phyloP scores from a whole-genome alignment of 2,329 filamentous ascomycete species.

The Fusarium newnesense region DNA sequence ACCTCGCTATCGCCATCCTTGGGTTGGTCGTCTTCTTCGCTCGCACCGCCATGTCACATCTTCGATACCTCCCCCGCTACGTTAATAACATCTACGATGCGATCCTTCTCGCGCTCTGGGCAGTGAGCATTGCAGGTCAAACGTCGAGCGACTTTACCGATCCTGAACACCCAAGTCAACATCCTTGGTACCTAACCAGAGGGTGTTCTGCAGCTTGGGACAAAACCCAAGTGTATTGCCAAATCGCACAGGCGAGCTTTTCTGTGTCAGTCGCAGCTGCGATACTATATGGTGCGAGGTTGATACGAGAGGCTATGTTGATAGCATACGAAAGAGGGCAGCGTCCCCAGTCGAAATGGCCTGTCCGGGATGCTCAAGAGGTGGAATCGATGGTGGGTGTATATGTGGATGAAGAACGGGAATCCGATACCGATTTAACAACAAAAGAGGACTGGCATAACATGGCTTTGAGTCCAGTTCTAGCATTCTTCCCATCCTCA shows the following conservation, averaged over 20 bases:
- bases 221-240: slow-evolving; percentile 27
- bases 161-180: slow-evolving; percentile 34
- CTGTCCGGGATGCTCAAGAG: neutral
- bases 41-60: slow-evolving; percentile 36
- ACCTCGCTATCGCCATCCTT: slow-evolving; percentile 46
- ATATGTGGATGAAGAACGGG: slow-evolving; percentile 15
- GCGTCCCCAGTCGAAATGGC: neutral
- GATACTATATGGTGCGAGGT: slow-evolving; percentile 28
- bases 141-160: slow-evolving; percentile 42
- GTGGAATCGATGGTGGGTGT: slow-evolving; percentile 1
- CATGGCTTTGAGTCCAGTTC: slow-evolving; percentile 45
- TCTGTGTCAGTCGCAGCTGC: slow-evolving; percentile 32
- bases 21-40: slow-evolving; percentile 43
- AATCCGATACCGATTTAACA: neutral
- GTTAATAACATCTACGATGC: slow-evolving; percentile 45
- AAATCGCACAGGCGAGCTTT: slow-evolving; percentile 38
- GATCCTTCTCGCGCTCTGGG: slow-evolving; percentile 45
- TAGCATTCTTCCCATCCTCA: slow-evolving; percentile 47
- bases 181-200: slow-evolving; percentile 44
- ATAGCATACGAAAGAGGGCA: slow-evolving; percentile 21
- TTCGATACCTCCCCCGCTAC: slow-evolving; percentile 40
- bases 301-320: slow-evolving; percentile 23
- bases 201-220: slow-evolving; percentile 35
- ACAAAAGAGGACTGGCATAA: neutral
- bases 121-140: slow-evolving; percentile 36